Evolutionary conservation across 352 stramenopile genomes (phyloP).

Genomic region (Globisporangium acanthophoron): DNA sequence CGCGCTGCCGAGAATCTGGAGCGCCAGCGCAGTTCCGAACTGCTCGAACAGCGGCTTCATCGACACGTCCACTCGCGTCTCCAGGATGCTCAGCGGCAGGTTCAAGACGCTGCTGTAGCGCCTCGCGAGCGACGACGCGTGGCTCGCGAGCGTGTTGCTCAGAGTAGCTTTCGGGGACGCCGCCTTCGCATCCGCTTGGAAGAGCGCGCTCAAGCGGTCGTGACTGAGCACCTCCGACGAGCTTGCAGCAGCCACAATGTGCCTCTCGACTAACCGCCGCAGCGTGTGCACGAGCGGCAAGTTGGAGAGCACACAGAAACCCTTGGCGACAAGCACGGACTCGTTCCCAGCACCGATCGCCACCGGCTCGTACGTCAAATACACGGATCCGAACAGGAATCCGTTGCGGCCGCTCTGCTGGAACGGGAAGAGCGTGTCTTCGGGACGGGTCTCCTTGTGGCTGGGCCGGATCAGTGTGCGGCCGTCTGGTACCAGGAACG

Average conservation of each 20-base stretch:
- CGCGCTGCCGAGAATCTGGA: conserved; percentile 77
- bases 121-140: conserved; percentile 24
- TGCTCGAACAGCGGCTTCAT: conserved; percentile 62
- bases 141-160: conserved; percentile 22
- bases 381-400: conserved; percentile 73
- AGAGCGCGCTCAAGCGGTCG: conserved; percentile 38
- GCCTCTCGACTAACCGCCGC: conserved; percentile 48
- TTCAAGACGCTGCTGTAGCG: conserved; percentile 38
- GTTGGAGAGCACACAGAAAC: conserved; percentile 61
- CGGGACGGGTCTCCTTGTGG: conserved; percentile 26
- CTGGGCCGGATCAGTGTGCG: conserved; percentile 39
- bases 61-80: conserved; percentile 60
- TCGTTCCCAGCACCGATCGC: conserved; percentile 37
- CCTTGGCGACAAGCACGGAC: conserved; percentile 52
- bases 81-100: conserved; percentile 29
- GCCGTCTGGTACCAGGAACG: conserved; percentile 68
- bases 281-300: conserved; percentile 59
- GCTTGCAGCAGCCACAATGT: conserved; percentile 28
- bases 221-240: conserved; percentile 41
- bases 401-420: conserved; percentile 70
- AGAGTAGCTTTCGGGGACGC: conserved; percentile 11
- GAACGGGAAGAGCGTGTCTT: conserved; percentile 65
- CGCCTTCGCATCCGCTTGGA: conserved; percentile 16
- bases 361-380: conserved; percentile 64
- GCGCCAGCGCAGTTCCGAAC: conserved; percentile 55